These are phyloP conservation scores for Delitschia confertaspora DNA, from an alignment of 495 filamentous ascomycete species.

Conservation along the genomic window DNA sequence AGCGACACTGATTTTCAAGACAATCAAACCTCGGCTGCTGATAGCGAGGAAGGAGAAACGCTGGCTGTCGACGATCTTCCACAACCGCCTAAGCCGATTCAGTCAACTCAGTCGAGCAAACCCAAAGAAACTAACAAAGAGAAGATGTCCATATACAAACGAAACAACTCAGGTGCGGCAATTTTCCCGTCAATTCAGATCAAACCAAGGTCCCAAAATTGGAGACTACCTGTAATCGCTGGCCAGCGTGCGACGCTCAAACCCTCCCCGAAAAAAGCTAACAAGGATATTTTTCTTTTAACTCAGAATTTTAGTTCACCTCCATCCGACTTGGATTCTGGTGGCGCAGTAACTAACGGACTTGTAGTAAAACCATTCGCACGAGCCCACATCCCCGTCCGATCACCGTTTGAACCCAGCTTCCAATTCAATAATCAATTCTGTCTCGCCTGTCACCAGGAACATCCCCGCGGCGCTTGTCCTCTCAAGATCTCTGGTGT, in stretches of 20 bases:
- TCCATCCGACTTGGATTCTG: neutral
- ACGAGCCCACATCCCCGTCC: conserved; percentile 16
- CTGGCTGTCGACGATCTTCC: conserved; percentile 15
- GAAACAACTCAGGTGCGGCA: conserved; percentile 10
- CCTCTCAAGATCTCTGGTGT: conserved; percentile 51
- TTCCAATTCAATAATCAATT: conserved; percentile 5
- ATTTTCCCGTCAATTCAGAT: neutral
- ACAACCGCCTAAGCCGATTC: neutral
- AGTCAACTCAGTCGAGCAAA: neutral
- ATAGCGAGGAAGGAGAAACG: conserved; percentile 28
- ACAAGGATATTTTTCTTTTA: no score
- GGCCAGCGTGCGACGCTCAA: no score
- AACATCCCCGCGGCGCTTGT: conserved; percentile 50
- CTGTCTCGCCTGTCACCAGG: conserved; percentile 48
- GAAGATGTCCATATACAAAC: neutral
- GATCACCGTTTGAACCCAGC: conserved; percentile 11
- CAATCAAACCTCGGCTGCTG: conserved; percentile 31
- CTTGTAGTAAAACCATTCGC: conserved; percentile 18
- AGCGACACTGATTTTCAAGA: conserved; percentile 48
- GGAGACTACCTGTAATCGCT: neutral
- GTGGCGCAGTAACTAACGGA: neutral
- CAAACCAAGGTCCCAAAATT: neutral
- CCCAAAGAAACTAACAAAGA: neutral
- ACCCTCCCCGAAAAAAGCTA: no score
- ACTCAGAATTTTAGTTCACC: no score